Conservation (phyloP, 1,284 basidiomycete genomes). For the Caloboletus firmus region DNA sequence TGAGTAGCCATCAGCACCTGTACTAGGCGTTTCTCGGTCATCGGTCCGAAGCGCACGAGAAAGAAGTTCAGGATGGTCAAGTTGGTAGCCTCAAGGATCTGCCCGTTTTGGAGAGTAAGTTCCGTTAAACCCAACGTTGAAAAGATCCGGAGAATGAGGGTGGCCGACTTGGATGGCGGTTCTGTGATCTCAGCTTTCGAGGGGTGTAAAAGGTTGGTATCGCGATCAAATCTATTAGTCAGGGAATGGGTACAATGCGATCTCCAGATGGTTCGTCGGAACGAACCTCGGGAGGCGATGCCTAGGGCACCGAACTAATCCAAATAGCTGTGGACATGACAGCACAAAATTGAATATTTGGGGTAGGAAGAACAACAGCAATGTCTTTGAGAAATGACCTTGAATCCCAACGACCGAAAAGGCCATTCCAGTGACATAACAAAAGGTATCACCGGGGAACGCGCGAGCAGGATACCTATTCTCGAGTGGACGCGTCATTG, state of each 20-base stretch:
- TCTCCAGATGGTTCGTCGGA: not conserved
- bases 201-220: constrained; percentile 73
- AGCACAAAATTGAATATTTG: constrained; percentile 98
- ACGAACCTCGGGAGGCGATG: constrained; percentile 86
- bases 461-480: constrained; percentile 90
- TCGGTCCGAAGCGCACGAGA: constrained; percentile 74
- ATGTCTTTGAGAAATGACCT: constrained; percentile 96
- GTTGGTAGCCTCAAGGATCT: constrained; percentile 74
- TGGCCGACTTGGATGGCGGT: constrained; percentile 52
- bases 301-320: constrained; percentile 89
- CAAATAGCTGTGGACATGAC: constrained; percentile 94
- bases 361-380: constrained; percentile 95
- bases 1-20: constrained; percentile 73
- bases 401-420: constrained; percentile 96
- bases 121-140: constrained; percentile 65
- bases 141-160: constrained; percentile 57
- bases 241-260: constrained; percentile 1
- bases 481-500: not conserved
- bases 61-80: constrained; percentile 87
- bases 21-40: constrained; percentile 78
- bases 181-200: constrained; percentile 67
- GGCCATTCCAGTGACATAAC: constrained; percentile 97
- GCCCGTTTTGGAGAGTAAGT: constrained; percentile 57
- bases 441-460: constrained; percentile 97
- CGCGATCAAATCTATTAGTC: constrained; percentile 61